Percentiles rank a stretch among this genome's conserved stretches.
Evolutionary conservation across 306 rosid genomes (phyloP).

Genomic region (Sindora glabra): DNA sequence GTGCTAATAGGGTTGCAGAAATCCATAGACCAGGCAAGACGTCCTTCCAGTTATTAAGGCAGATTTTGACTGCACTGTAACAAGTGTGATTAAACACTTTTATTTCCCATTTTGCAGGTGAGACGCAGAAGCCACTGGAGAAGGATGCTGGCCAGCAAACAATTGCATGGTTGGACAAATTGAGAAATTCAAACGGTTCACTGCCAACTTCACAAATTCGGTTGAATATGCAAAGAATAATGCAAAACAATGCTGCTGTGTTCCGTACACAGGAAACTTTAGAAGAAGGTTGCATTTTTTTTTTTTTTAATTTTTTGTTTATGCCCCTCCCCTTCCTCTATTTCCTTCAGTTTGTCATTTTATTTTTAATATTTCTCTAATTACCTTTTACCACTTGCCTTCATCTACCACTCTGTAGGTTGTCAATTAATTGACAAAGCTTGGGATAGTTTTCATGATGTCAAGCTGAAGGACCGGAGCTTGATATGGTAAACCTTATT

Average conservation of each 20-base stretch:
- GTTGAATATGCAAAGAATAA: constrained; percentile 87
- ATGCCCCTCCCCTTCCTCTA: background rate
- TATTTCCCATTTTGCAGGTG: constrained; percentile 46
- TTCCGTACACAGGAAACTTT: constrained; percentile 94
- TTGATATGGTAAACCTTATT: constrained; percentile 55
- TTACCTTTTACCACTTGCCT: background rate
- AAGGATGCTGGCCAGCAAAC: constrained; percentile 85
- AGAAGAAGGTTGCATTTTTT: constrained; percentile 57
- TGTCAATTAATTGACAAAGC: constrained; percentile 62
- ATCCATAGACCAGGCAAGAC: constrained; percentile 65
- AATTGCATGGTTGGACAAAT: constrained; percentile 89
- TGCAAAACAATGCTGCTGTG: constrained; percentile 98
- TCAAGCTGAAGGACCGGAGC: constrained; percentile 57
- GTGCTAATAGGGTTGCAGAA: constrained; percentile 91
- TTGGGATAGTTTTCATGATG: constrained; percentile 75
- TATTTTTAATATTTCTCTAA: background rate
- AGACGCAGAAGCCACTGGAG: constrained; percentile 78
- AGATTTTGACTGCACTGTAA: background rate
- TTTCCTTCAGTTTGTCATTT: background rate
- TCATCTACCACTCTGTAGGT: too few species aligned
- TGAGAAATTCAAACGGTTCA: constrained; percentile 87
- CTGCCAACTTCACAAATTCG: constrained; percentile 72
- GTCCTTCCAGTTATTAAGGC: background rate
- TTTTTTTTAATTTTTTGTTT: too few species aligned
- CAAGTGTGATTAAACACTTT: background rate